phyloP scores from a whole-genome alignment of 495 filamentous ascomycete genomes.

The Coniosporium apollinis region DNA sequence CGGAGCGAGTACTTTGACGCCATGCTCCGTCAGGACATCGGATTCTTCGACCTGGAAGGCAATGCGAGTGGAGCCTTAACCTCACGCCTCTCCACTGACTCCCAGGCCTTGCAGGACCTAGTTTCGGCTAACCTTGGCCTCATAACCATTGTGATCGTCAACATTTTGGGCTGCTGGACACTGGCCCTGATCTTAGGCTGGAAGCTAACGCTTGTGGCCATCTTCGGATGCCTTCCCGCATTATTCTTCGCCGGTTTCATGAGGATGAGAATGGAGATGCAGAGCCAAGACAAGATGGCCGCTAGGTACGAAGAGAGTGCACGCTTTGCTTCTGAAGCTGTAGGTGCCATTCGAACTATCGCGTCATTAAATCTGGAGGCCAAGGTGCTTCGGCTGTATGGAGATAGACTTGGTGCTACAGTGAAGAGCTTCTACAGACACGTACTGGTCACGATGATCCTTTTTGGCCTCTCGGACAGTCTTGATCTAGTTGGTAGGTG shows the following conservation, averaged over 20 bases:
- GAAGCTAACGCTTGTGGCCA: constrained; percentile 15
- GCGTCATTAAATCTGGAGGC: constrained; percentile 16
- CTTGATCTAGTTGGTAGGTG: too few relatives aligned
- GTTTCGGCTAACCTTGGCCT: constrained; percentile 14
- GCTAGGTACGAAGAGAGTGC: constrained; percentile 17
- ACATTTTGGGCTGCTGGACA: constrained; percentile 12
- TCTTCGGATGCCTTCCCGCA: constrained; percentile 12
- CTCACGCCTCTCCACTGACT: constrained; percentile 10
- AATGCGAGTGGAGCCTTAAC: constrained; percentile 16
- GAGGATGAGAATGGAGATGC: constrained; percentile 13
- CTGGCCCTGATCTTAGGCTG: constrained; percentile 18
- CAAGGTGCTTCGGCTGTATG: constrained; percentile 13
- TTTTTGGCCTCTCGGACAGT: too few relatives aligned
- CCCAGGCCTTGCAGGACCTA: constrained; percentile 13
- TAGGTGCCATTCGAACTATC: constrained; percentile 18
- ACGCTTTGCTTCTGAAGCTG: constrained; percentile 17
- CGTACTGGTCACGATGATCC: too few relatives aligned
- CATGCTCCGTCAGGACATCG: constrained; percentile 12
- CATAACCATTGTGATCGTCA: constrained; percentile 11
- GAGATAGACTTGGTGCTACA: constrained; percentile 14
- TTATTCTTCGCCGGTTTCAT: constrained; percentile 16
- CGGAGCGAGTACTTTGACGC: constrained; percentile 16
- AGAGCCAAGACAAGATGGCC: constrained; percentile 17
- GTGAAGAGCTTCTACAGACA: too few relatives aligned
- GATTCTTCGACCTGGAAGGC: constrained; percentile 18